Evolutionary conservation across 352 stramenopile species (phyloP), one percentile per base, ranked within the genome.

Genomic region (Elongisporangium undulatum): DNA sequence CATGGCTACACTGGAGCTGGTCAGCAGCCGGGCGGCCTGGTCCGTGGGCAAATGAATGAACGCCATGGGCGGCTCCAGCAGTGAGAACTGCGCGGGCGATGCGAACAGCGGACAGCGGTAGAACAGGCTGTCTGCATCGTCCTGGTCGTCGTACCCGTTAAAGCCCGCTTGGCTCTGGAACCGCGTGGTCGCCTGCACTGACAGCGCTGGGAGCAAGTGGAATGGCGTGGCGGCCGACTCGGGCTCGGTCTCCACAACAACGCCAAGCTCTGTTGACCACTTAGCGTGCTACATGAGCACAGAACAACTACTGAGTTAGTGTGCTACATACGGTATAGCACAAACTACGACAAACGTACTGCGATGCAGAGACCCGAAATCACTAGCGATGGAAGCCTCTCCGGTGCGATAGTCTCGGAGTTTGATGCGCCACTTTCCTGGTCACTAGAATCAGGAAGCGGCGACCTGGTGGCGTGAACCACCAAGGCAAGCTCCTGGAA

Each of bases 31-130:
- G 13, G 34, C 34, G 1, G 34, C 34, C 34, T 45, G 34, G 34
- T 45, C 34, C 13, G 34, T 45, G 29, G 73, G 75, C 34, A 82
- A 45, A 49, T 68, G 66, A 1, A 87, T 45, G 54, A 62, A 77
- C 38, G 64, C 64, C n/a, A 85, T 29, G 2, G 77, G 77, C 0
- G 64, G 58, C 26, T 77, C 65, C 16, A 82, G 58, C 15, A 22
- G 17, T 4, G 50, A 49, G 12, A 72, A 62, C 19, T 76, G 69
- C 17, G 53, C 49, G 10, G 63, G 59, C 1, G 60, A 74, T 17
- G 63, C 39, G 53, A 74, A 87, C 8, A 87, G 58, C 8, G 77
- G 77, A 29, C 77, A 88, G 3, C 59, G 61, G 52, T 74, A 82
- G 50, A 75, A 82, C 17, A 69, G 64, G 16, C 61, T 20, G 17